A percentile compares a stretch with the other conserved stretches of the same genome.
These are phyloP conservation scores for Calonectria leucothoes DNA, from an alignment of 2,329 filamentous ascomycete species.

Conservation along the genomic window DNA sequence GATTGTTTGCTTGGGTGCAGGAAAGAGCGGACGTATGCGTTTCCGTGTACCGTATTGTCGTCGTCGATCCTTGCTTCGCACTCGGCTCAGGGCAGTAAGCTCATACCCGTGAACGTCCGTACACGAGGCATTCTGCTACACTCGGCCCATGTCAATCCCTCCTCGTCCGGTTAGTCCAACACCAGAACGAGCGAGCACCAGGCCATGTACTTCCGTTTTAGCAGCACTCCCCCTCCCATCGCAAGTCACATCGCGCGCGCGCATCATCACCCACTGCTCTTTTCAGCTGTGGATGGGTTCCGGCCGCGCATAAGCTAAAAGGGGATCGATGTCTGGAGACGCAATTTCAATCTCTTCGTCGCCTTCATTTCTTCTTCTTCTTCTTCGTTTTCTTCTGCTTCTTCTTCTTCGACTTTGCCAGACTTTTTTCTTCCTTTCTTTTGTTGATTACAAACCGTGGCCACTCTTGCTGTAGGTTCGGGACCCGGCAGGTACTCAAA, in stretches of 20 bases:
- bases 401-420: too few species aligned
- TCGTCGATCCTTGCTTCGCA: constrained; percentile 16
- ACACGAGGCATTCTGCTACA: constrained; percentile 8
- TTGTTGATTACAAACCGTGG: background rate
- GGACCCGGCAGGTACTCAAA: constrained; percentile 10
- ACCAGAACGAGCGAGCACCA: constrained; percentile 9
- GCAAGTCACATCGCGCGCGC: constrained; percentile 3
- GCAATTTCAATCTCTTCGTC: background rate
- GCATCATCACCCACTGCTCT: background rate
- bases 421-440: background rate
- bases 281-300: background rate
- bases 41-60: constrained; percentile 1
- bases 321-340: background rate
- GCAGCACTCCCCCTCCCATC: constrained; percentile 8
- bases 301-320: background rate
- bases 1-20: background rate
- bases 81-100: constrained; percentile 1
- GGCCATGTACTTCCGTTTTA: background rate
- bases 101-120: constrained; percentile 4
- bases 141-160: constrained; percentile 11
- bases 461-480: background rate
- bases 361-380: background rate
- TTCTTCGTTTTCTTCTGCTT: background rate
- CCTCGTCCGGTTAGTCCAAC: constrained; percentile 12
- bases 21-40: background rate